Conservation (phyloP, 2,329 filamentous ascomycete species). For the Aspergillus pseudonomiae region DNA sequence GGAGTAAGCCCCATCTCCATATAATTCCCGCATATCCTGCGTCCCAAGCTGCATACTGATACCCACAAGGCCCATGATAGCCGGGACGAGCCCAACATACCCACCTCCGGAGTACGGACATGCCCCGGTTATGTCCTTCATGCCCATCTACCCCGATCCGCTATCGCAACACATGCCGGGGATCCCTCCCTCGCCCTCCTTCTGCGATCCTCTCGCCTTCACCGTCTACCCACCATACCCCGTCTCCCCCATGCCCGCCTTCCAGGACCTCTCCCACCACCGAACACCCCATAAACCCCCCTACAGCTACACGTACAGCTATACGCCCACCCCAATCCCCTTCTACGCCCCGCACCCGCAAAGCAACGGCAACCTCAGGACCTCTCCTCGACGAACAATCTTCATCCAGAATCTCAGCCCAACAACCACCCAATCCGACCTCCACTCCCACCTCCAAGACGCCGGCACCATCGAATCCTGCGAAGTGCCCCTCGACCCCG, state of each 20-base stretch:
- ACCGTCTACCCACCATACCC: slow-evolving; percentile 34
- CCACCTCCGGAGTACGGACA: slow-evolving; percentile 30
- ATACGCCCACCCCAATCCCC: slow-evolving; percentile 11
- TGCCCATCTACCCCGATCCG: slow-evolving; percentile 33
- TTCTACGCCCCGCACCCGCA: slow-evolving; percentile 12
- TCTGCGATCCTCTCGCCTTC: slow-evolving; percentile 32
- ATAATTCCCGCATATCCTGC: not conserved
- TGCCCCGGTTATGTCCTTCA: slow-evolving; percentile 27
- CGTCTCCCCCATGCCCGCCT: slow-evolving; percentile 22
- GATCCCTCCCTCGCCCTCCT: slow-evolving; percentile 31
- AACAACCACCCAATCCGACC: slow-evolving; percentile 30
- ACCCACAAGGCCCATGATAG: slow-evolving; percentile 23
- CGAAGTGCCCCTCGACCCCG: slow-evolving; percentile 31
- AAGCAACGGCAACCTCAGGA: slow-evolving; percentile 11
- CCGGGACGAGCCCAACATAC: slow-evolving; percentile 25
- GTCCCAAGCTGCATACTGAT: slow-evolving; percentile 2
- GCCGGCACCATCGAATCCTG: slow-evolving; percentile 37
- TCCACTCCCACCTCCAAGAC: slow-evolving; percentile 33
- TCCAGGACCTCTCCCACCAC: slow-evolving; percentile 9
- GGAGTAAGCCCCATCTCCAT: slow-evolving; percentile 30
- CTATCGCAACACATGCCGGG: slow-evolving; percentile 24
- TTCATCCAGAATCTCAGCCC: slow-evolving; percentile 34
- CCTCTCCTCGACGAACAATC: slow-evolving; percentile 25
- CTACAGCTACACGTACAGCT: slow-evolving; percentile 15
- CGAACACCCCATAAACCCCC: slow-evolving; percentile 2